Conservation (phyloP, 306 rosid genomes). For the Albizia julibrissin region DNA sequence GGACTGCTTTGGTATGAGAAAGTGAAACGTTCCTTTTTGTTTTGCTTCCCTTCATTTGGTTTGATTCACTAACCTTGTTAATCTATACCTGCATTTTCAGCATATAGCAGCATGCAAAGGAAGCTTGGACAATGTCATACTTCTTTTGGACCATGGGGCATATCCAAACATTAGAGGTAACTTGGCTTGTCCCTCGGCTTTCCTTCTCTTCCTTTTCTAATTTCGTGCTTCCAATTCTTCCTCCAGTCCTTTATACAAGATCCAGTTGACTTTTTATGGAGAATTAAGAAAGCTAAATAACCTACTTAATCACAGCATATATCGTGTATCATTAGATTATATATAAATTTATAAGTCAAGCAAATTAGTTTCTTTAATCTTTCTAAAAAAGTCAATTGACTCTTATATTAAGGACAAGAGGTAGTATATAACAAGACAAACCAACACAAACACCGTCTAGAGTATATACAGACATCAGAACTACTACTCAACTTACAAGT, state of each 20-base stretch:
- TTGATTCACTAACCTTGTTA: not conserved
- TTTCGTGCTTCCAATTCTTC: not conserved
- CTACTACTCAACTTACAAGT: not conserved
- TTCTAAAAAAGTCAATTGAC: too few relatives aligned
- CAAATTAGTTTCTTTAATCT: too few relatives aligned
- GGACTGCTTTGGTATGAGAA: slow-evolving; percentile 75
- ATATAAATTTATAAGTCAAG: too few relatives aligned
- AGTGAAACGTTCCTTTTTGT: slow-evolving; percentile 26
- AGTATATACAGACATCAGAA: not conserved
- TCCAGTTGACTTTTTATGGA: too few relatives aligned
- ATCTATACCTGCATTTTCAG: slow-evolving; percentile 46
- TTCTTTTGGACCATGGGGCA: slow-evolving; percentile 69
- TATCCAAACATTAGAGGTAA: slow-evolving; percentile 84
- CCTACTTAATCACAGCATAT: too few relatives aligned
- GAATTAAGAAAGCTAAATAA: too few relatives aligned
- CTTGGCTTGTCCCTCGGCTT: slow-evolving; percentile 7
- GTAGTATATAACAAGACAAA: not conserved
- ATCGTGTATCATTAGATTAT: too few relatives aligned
- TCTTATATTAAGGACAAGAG: too few relatives aligned
- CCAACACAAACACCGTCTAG: not conserved
- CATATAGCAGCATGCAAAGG: slow-evolving; percentile 80
- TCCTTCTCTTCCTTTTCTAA: slow-evolving; percentile 10
- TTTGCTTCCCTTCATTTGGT: not conserved
- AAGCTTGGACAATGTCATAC: slow-evolving; percentile 67
- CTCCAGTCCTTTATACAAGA: too few relatives aligned